A percentile compares a stretch with the other conserved stretches of the same genome.
phyloP scores from a whole-genome alignment of 2,329 filamentous ascomycete genomes.

The Polytolypa hystricis region DNA sequence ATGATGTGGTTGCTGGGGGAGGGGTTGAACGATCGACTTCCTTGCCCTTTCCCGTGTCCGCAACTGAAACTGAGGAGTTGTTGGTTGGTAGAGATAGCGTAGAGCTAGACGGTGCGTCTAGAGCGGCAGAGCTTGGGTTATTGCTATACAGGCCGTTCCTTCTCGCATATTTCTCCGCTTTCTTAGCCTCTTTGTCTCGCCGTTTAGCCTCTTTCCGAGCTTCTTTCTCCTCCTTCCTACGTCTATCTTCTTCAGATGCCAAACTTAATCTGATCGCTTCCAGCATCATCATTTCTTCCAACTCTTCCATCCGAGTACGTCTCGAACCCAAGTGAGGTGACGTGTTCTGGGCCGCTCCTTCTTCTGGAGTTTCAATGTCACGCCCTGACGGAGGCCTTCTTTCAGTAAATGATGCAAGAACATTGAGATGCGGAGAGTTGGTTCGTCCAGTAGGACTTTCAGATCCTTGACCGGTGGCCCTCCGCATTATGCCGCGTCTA shows the following conservation, averaged over 20 bases:
- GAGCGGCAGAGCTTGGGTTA: constrained; percentile 53
- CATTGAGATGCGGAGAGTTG: constrained; percentile 32
- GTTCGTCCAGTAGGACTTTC: constrained; percentile 24
- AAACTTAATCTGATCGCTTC: constrained; percentile 86
- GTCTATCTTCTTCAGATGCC: constrained; percentile 88
- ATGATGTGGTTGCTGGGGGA: constrained; percentile 21
- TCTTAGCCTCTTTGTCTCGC: constrained; percentile 72
- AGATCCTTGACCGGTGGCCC: constrained; percentile 24
- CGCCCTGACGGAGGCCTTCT: constrained; percentile 24
- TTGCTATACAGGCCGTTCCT: constrained; percentile 45
- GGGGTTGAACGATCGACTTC: constrained; percentile 46
- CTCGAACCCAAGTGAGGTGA: constrained; percentile 43
- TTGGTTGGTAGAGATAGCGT: constrained; percentile 26
- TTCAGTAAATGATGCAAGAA: constrained; percentile 38
- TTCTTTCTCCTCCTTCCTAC: constrained; percentile 72
- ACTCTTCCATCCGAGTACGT: constrained; percentile 62
- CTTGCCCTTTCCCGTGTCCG: constrained; percentile 53
- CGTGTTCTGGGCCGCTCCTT: constrained; percentile 23
- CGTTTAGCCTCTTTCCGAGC: constrained; percentile 73
- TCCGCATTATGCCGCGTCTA: constrained; percentile 41
- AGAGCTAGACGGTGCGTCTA: constrained; percentile 34
- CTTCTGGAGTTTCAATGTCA: constrained; percentile 27
- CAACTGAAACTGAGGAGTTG: constrained; percentile 26
- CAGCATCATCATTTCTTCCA: constrained; percentile 98
- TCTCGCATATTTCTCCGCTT: constrained; percentile 56